phyloP scores from a whole-genome alignment of 225 moss, liverwort and hornwort genomes.

The Marchantia paleacea region DNA sequence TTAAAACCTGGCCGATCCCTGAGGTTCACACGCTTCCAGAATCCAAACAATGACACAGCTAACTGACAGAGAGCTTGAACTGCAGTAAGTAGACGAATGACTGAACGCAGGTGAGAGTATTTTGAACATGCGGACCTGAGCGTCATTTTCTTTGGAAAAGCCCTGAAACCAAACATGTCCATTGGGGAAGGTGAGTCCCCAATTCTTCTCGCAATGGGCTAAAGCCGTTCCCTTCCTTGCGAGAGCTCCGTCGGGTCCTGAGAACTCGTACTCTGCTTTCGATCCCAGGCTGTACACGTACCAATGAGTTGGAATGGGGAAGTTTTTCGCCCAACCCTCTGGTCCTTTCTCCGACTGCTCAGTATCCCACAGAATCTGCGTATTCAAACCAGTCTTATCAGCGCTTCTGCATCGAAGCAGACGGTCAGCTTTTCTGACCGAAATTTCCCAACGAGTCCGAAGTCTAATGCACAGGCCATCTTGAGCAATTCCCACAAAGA shows the following conservation, averaged over 20 bases:
- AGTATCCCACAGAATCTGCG: conserved; percentile 67
- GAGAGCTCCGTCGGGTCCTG: conserved; percentile 41
- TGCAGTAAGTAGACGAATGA: too few species aligned
- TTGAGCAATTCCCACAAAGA: too few species aligned
- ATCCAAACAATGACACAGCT: too few species aligned
- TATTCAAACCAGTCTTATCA: neutral
- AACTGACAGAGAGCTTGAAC: neutral
- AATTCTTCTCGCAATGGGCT: conserved; percentile 80
- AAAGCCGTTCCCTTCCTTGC: conserved; percentile 49
- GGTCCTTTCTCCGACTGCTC: conserved; percentile 63
- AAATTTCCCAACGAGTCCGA: too few species aligned
- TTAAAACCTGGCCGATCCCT: too few species aligned
- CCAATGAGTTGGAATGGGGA: conserved; percentile 75
- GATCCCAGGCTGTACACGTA: conserved; percentile 81
- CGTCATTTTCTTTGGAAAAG: conserved; percentile 50
- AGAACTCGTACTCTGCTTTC: conserved; percentile 55
- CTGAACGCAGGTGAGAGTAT: neutral
- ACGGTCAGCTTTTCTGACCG: too few species aligned
- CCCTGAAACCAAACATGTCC: conserved; percentile 94
- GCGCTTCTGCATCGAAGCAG: neutral
- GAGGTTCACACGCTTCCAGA: too few species aligned
- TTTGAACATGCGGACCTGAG: conserved; percentile 42
- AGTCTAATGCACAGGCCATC: too few species aligned
- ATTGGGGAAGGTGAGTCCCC: conserved; percentile 77
- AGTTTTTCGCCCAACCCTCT: conserved; percentile 70